phyloP scores from a whole-genome alignment of 305 asterid species.

The Caryopteris hybrid region DNA sequence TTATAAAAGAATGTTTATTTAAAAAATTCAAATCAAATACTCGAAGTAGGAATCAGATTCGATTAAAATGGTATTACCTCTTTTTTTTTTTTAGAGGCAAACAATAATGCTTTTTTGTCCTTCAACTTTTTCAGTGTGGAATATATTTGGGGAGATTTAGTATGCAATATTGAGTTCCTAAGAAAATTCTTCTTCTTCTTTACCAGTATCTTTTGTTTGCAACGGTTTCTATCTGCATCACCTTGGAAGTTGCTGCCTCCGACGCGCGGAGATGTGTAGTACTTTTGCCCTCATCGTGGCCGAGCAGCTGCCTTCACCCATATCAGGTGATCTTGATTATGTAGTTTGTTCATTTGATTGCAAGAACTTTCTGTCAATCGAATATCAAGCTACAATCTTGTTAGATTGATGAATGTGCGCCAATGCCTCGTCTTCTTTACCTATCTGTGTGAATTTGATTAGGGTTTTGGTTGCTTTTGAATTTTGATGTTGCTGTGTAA shows the following conservation, averaged over 20 bases:
- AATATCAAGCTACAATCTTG: background rate
- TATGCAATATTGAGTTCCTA: background rate
- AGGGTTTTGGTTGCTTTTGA: constrained; percentile 8
- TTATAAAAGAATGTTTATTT: too few species aligned
- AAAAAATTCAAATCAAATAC: too few species aligned
- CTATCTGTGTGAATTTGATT: background rate
- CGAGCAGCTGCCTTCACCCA: background rate
- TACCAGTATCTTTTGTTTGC: background rate
- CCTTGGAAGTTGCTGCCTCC: background rate
- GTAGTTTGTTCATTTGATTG: background rate
- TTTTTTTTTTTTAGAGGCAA: too few species aligned
- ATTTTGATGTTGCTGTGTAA: background rate
- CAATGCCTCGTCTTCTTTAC: background rate
- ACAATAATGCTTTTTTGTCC: too few species aligned
- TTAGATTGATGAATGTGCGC: background rate
- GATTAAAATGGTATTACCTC: too few species aligned
- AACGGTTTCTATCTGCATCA: background rate
- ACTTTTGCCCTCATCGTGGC: background rate
- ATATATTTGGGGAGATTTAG: too few species aligned
- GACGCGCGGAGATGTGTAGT: background rate
- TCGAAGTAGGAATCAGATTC: too few species aligned
- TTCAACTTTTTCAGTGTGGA: too few species aligned
- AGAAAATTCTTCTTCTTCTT: too few species aligned
- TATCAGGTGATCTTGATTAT: constrained; percentile 15
- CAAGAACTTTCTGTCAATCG: too few species aligned